These are phyloP conservation scores for Silene noctiflora DNA, from an alignment of 179 eudicot genomes.

Conservation along the genomic window DNA sequence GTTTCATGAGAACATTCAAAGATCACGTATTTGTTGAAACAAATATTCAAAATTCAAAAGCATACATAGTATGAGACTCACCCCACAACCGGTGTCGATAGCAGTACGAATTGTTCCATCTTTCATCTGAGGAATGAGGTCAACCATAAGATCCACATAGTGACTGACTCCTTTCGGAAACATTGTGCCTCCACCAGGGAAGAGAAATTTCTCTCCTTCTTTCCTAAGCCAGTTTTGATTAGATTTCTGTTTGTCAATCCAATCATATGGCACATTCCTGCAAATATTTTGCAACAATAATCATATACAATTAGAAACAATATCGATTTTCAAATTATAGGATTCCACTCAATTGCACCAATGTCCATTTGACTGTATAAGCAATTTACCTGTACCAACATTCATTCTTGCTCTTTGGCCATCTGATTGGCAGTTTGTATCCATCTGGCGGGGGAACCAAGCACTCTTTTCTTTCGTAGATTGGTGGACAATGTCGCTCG, in stretches of 20 bases:
- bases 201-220: constrained; percentile 87
- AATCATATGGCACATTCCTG: constrained; percentile 96
- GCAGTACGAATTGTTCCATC: constrained; percentile 91
- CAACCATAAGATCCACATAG: constrained; percentile 84
- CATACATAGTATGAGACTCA: constrained; percentile 35
- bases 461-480: constrained; percentile 74
- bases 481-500: constrained; percentile 94
- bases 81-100: constrained; percentile 99
- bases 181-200: constrained; percentile 99
- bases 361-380: background rate
- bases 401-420: constrained; percentile 93
- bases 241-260: constrained; percentile 90
- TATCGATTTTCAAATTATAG: background rate
- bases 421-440: constrained; percentile 78
- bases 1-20: background rate
- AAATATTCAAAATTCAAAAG: background rate
- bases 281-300: background rate
- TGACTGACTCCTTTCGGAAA: constrained; percentile 80
- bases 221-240: constrained; percentile 90
- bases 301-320: constrained; percentile 2
- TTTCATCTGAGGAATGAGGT: constrained; percentile 81
- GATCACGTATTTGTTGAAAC: background rate
- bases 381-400: constrained; percentile 87
- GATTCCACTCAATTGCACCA: background rate
- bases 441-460: constrained; percentile 96